Evolutionary conservation across 2,329 filamentous ascomycete genomes (phyloP), one percentile per base, ranked within the genome.

Genomic region (Grosmannia huntii): DNA sequence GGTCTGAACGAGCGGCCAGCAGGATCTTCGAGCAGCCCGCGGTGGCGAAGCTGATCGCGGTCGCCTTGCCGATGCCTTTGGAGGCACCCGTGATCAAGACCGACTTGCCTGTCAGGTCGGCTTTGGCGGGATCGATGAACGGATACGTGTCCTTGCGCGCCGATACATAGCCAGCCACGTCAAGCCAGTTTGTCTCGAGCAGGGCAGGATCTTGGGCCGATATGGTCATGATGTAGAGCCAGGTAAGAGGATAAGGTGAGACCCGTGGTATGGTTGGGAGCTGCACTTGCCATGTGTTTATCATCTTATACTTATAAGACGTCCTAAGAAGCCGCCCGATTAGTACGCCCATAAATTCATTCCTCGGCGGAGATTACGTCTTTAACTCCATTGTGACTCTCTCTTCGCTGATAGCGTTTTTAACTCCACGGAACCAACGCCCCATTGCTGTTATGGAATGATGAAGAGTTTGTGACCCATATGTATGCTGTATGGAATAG

Each of bases 71-170:
- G 31, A 62, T 55, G 33, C 60, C 59, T 31, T 53, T 52, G 3
- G 59, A 60, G n/a, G 57, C 59, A n/a, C 59, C 61, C 2, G 61
- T 58, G 49, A 62, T 57, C 48, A 62, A 55, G 16, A 62, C 61
- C n/a, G 53, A 41, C 53, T 59, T 57, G 36, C 61, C 61, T 12
- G 49, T 33, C n/a, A 59, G 56, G 57, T 62, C 50, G 31, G 41
- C 23, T 21, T 60, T 55, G 16, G 50, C 33, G 14, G 60, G 52
- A 25, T 51, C 33, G 52, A 62, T 62, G 28, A 54, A 57, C 19
- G 60, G 59, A 23, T 62, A 62, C 3, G 60, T 62, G 65, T 70
- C 44, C n/a, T 57, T 41, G 33, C 19, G 44, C 44, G 44, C 44
- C 19, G 44, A 48, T 19, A 48, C 44, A 21, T 48, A 48, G 44